Conservation (phyloP, 2,329 filamentous ascomycete genomes). For the Exophiala dermatitidis region DNA sequence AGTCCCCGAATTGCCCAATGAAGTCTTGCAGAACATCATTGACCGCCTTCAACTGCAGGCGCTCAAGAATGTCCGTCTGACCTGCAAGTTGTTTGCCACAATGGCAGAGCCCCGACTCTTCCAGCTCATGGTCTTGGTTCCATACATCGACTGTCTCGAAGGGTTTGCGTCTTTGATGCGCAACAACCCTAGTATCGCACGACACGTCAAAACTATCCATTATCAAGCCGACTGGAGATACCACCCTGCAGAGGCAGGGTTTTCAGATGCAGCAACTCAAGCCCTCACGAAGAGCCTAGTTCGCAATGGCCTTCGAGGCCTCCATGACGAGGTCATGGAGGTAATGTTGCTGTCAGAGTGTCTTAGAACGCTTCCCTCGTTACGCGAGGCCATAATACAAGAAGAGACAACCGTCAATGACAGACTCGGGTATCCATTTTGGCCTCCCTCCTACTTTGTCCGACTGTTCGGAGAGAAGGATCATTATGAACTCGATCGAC, state of each 20-base stretch:
- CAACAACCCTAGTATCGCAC: background rate
- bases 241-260: background rate
- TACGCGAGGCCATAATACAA: background rate
- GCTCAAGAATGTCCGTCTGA: slow-evolving; percentile 1
- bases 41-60: background rate
- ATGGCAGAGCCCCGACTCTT: background rate
- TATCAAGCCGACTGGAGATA: background rate
- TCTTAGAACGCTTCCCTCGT: background rate
- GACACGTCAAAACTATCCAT: background rate
- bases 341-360: background rate
- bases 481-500: background rate
- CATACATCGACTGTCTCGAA: background rate
- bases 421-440: too few species aligned
- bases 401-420: background rate
- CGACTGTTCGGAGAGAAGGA: background rate
- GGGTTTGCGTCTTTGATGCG: background rate
- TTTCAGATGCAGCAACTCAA: background rate
- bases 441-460: background rate
- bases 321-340: background rate
- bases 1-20: background rate
- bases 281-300: background rate
- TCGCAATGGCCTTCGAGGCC: background rate
- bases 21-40: background rate
- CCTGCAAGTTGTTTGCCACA: background rate
- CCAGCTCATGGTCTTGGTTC: background rate